phyloP scores from a whole-genome alignment of 1,139 yeast genomes.

The Citeromyces siamensis region DNA sequence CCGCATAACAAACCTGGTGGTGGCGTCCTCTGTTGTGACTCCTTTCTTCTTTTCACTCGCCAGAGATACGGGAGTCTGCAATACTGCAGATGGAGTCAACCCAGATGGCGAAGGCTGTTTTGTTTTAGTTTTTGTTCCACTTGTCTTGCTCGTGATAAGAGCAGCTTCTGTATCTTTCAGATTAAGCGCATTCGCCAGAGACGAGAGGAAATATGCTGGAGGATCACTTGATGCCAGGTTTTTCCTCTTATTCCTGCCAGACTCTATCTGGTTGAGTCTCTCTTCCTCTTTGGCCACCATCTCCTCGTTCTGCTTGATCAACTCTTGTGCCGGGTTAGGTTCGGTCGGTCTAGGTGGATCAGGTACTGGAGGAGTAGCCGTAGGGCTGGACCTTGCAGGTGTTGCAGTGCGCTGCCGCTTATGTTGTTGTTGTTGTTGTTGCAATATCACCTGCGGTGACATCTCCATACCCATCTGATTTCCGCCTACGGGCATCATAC shows the following conservation, averaged over 20 bases:
- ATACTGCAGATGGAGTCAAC: constrained; percentile 21
- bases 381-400: constrained; percentile 9
- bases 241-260: constrained; percentile 26
- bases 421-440: constrained; percentile 6
- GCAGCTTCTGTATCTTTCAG: constrained; percentile 24
- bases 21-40: constrained; percentile 9
- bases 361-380: constrained; percentile 6
- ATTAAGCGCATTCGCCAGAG: constrained; percentile 37
- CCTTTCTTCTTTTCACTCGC: constrained; percentile 20
- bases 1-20: constrained; percentile 15
- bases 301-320: constrained; percentile 17
- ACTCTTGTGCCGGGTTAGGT: constrained; percentile 17
- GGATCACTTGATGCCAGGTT: constrained; percentile 35
- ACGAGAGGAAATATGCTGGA: constrained; percentile 34
- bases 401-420: constrained; percentile 6
- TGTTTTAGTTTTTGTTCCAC: neutral
- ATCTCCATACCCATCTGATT: constrained; percentile 5
- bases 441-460: constrained; percentile 10
- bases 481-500: neutral
- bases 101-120: constrained; percentile 10
- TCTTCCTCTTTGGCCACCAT: constrained; percentile 15
- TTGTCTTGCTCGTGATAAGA: constrained; percentile 10
- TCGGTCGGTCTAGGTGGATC: constrained; percentile 8
- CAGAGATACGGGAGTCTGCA: constrained; percentile 26
- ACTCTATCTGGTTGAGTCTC: constrained; percentile 13